Evolutionary conservation across 164 flowering plant species (phyloP).

Genomic region (Magnolia officinalis): DNA sequence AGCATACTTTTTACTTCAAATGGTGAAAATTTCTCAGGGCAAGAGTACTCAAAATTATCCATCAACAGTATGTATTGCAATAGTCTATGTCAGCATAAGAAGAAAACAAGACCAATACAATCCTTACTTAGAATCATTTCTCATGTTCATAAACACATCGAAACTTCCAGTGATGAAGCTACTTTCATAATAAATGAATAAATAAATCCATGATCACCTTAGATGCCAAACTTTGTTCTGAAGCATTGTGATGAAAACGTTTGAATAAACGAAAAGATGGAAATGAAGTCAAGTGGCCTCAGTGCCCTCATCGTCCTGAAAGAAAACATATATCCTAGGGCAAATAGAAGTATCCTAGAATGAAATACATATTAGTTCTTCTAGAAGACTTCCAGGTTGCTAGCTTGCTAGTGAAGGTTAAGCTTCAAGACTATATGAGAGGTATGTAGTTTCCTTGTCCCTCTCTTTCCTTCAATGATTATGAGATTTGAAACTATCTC

Average conservation of each 20-base stretch:
- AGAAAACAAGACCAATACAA: conserved; percentile 1
- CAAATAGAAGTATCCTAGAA: not conserved
- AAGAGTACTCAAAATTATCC: not conserved
- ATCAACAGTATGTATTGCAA: too few relatives aligned
- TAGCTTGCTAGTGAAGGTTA: not conserved
- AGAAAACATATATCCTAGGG: not conserved
- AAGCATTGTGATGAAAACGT: not conserved
- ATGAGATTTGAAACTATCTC: not conserved
- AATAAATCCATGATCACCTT: not conserved
- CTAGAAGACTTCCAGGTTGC: not conserved
- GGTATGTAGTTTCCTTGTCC: not conserved
- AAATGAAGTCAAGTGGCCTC: not conserved
- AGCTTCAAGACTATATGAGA: not conserved
- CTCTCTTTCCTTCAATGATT: not conserved
- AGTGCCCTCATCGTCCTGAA: not conserved
- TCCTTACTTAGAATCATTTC: not conserved
- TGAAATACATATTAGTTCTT: not conserved
- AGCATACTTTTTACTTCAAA: not conserved
- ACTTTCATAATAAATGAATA: not conserved
- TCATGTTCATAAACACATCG: not conserved
- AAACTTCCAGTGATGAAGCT: not conserved
- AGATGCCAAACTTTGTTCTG: not conserved
- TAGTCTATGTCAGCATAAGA: not conserved
- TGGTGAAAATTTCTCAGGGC: not conserved
- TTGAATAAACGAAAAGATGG: not conserved